Percentiles rank a stretch among this genome's conserved stretches.
Evolutionary conservation across 2,329 filamentous ascomycete species (phyloP).

Genomic region (Arthroderma sp.): DNA sequence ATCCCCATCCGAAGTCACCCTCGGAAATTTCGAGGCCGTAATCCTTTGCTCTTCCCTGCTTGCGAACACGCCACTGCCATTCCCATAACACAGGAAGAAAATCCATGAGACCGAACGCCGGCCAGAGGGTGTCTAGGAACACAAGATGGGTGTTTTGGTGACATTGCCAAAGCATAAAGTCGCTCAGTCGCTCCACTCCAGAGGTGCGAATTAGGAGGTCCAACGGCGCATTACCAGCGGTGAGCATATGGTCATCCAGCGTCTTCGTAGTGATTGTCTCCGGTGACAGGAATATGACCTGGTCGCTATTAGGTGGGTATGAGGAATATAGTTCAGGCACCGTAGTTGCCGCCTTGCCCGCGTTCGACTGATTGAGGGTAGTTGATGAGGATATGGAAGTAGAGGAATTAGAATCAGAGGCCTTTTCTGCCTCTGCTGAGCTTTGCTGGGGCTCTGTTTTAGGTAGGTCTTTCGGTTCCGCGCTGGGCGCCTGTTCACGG

Average conservation of each 20-base stretch:
- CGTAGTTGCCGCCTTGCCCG: slow-evolving; percentile 15
- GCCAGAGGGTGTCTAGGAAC: slow-evolving; percentile 87
- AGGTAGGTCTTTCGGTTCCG: slow-evolving; percentile 29
- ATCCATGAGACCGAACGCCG: slow-evolving; percentile 85
- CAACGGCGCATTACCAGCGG: slow-evolving; percentile 67
- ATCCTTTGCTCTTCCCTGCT: slow-evolving; percentile 12
- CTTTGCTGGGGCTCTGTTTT: not conserved
- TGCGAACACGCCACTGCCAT: slow-evolving; percentile 61
- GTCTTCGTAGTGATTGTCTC: slow-evolving; percentile 78
- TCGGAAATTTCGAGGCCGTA: too few species aligned
- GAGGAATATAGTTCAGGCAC: slow-evolving; percentile 9
- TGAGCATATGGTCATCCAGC: slow-evolving; percentile 77
- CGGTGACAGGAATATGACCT: slow-evolving; percentile 50
- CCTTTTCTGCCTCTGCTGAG: slow-evolving; percentile 1
- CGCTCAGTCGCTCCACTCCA: slow-evolving; percentile 80
- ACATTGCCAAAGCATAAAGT: slow-evolving; percentile 99
- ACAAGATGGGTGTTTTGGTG: slow-evolving; percentile 86
- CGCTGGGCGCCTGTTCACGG: slow-evolving; percentile 47
- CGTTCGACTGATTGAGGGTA: slow-evolving; percentile 34
- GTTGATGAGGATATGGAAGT: slow-evolving; percentile 32
- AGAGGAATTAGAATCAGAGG: slow-evolving; percentile 14
- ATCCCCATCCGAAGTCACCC: too few species aligned
- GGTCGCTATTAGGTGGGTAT: slow-evolving; percentile 15
- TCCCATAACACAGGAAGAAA: slow-evolving; percentile 87
- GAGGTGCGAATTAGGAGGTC: slow-evolving; percentile 88